phyloP scores from a whole-genome alignment of 2,329 filamentous ascomycete genomes.

The Microcyclospora tardicrescens region DNA sequence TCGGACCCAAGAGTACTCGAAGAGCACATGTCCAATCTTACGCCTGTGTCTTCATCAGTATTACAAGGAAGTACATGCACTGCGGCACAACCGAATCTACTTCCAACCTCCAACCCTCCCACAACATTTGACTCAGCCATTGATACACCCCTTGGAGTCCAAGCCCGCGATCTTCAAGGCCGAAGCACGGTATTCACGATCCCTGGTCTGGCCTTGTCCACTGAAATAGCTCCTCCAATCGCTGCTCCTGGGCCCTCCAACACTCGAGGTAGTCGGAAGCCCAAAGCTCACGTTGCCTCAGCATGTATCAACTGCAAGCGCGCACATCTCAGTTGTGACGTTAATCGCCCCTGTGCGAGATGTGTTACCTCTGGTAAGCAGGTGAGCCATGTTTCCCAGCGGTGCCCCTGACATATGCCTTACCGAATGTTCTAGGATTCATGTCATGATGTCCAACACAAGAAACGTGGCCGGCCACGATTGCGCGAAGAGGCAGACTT shows the following conservation, averaged over 20 bases:
- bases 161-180: not conserved
- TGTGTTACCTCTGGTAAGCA: slow-evolving; percentile 65
- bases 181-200: not conserved
- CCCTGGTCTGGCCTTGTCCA: not conserved
- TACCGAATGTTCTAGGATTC: slow-evolving; percentile 43
- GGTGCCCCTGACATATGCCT: not conserved
- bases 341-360: slow-evolving; percentile 64
- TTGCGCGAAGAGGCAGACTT: slow-evolving; percentile 50
- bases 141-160: not conserved
- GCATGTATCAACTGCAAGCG: slow-evolving; percentile 78
- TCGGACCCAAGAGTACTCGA: slow-evolving; percentile 21
- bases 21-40: slow-evolving; percentile 1
- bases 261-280: slow-evolving; percentile 14
- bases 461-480: slow-evolving; percentile 67
- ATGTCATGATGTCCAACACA: slow-evolving; percentile 74
- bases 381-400: slow-evolving; percentile 25
- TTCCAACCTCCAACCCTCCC: slow-evolving; percentile 1
- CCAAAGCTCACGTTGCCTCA: slow-evolving; percentile 61
- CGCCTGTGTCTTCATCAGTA: slow-evolving; percentile 5
- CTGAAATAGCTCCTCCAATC: not conserved
- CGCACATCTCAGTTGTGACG: slow-evolving; percentile 56
- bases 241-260: slow-evolving; percentile 1
- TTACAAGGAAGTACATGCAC: not conserved
- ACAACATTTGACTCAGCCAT: not conserved
- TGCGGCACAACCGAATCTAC: not conserved